These are phyloP conservation scores for Ophioceras dolichostomum DNA, from an alignment of 2,329 filamentous ascomycete species.

Conservation along the genomic window DNA sequence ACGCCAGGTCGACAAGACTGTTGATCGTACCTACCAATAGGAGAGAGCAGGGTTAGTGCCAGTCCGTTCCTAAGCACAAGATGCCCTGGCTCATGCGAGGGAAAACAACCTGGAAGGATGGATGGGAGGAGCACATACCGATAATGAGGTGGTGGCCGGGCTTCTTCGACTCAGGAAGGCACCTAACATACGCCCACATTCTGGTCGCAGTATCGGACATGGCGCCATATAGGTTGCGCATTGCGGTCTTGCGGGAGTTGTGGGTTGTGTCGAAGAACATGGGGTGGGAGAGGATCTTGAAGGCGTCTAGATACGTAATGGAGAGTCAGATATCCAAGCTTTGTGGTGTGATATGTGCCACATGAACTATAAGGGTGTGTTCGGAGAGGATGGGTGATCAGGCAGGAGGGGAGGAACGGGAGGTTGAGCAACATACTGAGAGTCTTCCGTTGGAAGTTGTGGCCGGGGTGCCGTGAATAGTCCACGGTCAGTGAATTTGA, in stretches of 20 bases:
- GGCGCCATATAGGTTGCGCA: slow-evolving; percentile 62
- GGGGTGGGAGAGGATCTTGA: slow-evolving; percentile 74
- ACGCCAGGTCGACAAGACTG: slow-evolving; percentile 53
- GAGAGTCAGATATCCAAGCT: too few species aligned
- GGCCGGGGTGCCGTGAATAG: slow-evolving; percentile 57
- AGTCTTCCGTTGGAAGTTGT: slow-evolving; percentile 68
- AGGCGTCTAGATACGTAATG: slow-evolving; percentile 35
- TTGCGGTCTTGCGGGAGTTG: slow-evolving; percentile 58
- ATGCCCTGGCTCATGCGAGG: too few species aligned
- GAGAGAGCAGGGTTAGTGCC: background rate
- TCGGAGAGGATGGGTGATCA: background rate
- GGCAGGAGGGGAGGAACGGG: background rate
- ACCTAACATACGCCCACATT: slow-evolving; percentile 48
- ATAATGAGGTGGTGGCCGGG: slow-evolving; percentile 49
- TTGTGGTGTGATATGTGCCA: too few species aligned
- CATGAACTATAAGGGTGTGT: too few species aligned
- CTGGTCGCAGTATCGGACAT: slow-evolving; percentile 73
- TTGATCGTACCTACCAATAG: slow-evolving; percentile 43
- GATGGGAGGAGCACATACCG: slow-evolving; percentile 32
- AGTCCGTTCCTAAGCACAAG: too few species aligned
- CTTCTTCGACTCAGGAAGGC: slow-evolving; percentile 42
- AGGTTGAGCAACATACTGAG: slow-evolving; percentile 38
- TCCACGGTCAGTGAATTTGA: slow-evolving; percentile 72
- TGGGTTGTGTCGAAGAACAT: slow-evolving; percentile 75
- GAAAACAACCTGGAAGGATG: too few species aligned